Evolutionary conservation across 345 rosid species (phyloP).

Genomic region (thale cress (Arabidopsis thaliana)): TAIR10.1 NC_003071.7:17647001-17647500

Average conservation of each 20-base stretch:
- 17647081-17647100: conserved; percentile 34
- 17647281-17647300: conserved; percentile 34
- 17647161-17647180: conserved; percentile 1
- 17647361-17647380: conserved; percentile 87
- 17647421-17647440: conserved; percentile 24
- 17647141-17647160: conserved; percentile 17
- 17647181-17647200: conserved; percentile 18
- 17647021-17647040: not conserved
- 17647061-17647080: conserved; percentile 36
- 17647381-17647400: conserved; percentile 8
- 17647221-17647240: conserved; percentile 48
- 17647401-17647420: not conserved
- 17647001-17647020: conserved; percentile 7
- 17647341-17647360: conserved; percentile 92
- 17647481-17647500: not conserved
- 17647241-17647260: conserved; percentile 41
- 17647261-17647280: conserved; percentile 29
- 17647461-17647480: conserved; percentile 14
- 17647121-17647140: conserved; percentile 25
- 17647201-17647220: conserved; percentile 45
- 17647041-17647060: conserved; percentile 26
- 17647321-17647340: conserved; percentile 73
- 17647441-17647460: conserved; percentile 27
- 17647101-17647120: conserved; percentile 4
- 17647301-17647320: conserved; percentile 55